Evolutionary conservation across 805 yeast species (phyloP).

Genomic region (Zygosaccharomyces siamensis): DNA sequence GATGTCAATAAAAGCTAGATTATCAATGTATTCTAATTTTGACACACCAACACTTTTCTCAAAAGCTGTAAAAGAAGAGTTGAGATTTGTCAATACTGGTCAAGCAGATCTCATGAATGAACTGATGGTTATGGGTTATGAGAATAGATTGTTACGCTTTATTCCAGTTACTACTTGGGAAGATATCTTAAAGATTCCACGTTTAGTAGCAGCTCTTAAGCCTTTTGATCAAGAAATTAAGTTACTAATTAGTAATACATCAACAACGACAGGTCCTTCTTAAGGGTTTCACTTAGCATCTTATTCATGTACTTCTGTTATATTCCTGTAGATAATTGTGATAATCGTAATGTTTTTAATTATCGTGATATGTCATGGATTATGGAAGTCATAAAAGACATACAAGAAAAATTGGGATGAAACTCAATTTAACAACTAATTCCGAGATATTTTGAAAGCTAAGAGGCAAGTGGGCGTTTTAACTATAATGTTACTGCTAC

Average conservation of each 20-base stretch:
- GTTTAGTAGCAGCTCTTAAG: conserved; percentile 3
- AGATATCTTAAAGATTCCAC: neutral
- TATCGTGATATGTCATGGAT: neutral
- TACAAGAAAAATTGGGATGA: neutral
- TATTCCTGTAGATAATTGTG: conserved; percentile 4
- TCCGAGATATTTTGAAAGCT: neutral
- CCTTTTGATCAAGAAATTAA: neutral
- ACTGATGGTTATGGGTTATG: conserved; percentile 4
- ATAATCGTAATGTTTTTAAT: neutral
- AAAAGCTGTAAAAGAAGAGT: conserved; percentile 8
- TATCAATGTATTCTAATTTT: conserved; percentile 1
- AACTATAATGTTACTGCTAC: neutral
- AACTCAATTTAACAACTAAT: neutral
- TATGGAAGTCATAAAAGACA: neutral
- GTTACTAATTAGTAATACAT: neutral
- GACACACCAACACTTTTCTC: conserved; percentile 9
- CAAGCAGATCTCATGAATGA: conserved; percentile 3
- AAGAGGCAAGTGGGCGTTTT: no score
- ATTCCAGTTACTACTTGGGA: conserved; percentile 7
- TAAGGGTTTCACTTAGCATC: neutral
- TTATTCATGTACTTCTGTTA: neutral
- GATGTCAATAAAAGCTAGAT: conserved; percentile 8
- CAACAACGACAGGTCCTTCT: neutral
- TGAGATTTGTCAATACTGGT: neutral
- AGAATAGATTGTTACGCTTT: conserved; percentile 2